Conservation (phyloP, 139 green algal genomes). For the Zygnema circumcarinatum region DNA sequence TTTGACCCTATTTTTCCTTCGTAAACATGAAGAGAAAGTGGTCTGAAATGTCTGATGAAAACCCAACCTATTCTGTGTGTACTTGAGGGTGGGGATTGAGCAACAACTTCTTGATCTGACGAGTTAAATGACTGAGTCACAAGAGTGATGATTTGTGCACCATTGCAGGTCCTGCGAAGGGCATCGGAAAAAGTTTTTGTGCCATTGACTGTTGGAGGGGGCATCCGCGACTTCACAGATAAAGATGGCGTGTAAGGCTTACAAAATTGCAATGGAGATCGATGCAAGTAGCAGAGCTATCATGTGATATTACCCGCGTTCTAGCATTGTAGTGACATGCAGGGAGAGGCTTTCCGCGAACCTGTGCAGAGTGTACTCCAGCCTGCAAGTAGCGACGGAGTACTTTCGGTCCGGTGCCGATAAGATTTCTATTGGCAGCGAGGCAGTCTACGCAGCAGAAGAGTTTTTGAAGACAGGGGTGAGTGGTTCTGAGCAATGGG, state of each 20-base stretch:
- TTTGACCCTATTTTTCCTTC: background rate
- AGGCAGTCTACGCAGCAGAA: constrained; percentile 72
- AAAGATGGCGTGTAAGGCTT: constrained; percentile 66
- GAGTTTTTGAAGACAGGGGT: constrained; percentile 62
- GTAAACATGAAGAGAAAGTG: too few relatives aligned
- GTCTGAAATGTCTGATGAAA: too few relatives aligned
- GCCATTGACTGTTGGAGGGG: constrained; percentile 95
- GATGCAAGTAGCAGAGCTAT: too few relatives aligned
- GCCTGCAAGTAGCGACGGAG: constrained; percentile 91
- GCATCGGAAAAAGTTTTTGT: constrained; percentile 96
- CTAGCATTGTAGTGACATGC: too few relatives aligned
- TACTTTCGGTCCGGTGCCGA: constrained; percentile 97
- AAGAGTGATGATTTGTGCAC: too few relatives aligned
- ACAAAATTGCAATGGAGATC: too few relatives aligned
- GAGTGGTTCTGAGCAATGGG: background rate
- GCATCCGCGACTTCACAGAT: constrained; percentile 94
- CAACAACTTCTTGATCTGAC: too few relatives aligned
- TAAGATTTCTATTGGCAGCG: constrained; percentile 96
- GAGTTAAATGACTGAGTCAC: too few relatives aligned
- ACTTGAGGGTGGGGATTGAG: too few relatives aligned
- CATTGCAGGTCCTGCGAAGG: constrained; percentile 64
- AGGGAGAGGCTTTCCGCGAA: too few relatives aligned
- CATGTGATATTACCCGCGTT: too few relatives aligned
- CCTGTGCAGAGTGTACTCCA: constrained; percentile 73
- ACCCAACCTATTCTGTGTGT: too few relatives aligned